Evolutionary conservation across 169 alveolate species (phyloP).

Genomic region (Eimeria maxima): DNA sequence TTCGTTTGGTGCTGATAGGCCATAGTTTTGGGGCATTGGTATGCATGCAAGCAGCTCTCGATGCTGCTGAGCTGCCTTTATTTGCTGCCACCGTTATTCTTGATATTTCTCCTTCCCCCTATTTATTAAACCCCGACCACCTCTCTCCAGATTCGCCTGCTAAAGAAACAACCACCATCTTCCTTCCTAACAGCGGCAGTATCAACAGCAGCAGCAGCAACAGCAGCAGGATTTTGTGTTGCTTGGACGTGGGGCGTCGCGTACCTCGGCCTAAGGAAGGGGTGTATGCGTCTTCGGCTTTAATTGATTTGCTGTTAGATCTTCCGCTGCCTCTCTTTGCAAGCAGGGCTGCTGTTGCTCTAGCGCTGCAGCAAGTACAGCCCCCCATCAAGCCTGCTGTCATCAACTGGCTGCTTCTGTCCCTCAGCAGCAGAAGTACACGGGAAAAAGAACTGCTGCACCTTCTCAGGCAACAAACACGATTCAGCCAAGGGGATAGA

Average conservation of each 20-base stretch:
- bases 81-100: constrained; percentile 7
- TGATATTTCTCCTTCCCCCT: constrained; percentile 11
- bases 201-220: constrained; percentile 24
- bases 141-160: not conserved
- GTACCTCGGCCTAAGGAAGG: constrained; percentile 34
- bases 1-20: constrained; percentile 3
- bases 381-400: constrained; percentile 48
- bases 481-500: not conserved
- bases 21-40: constrained; percentile 40
- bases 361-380: constrained; percentile 41
- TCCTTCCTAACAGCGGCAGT: not conserved
- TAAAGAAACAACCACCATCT: not conserved
- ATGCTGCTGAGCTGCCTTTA: not conserved
- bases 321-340: not conserved
- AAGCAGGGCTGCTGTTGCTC: not conserved
- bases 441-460: constrained; percentile 1
- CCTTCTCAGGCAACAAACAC: constrained; percentile 3
- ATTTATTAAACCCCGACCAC: not conserved
- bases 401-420: constrained; percentile 21
- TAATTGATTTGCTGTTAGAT: not conserved
- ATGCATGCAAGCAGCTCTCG: constrained; percentile 56
- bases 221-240: not conserved
- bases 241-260: constrained; percentile 23
- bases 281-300: not conserved
- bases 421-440: not conserved